Evolutionary conservation across 148 eudicot species (phyloP).

Genomic region (Chenopodium quinoa): DNA sequence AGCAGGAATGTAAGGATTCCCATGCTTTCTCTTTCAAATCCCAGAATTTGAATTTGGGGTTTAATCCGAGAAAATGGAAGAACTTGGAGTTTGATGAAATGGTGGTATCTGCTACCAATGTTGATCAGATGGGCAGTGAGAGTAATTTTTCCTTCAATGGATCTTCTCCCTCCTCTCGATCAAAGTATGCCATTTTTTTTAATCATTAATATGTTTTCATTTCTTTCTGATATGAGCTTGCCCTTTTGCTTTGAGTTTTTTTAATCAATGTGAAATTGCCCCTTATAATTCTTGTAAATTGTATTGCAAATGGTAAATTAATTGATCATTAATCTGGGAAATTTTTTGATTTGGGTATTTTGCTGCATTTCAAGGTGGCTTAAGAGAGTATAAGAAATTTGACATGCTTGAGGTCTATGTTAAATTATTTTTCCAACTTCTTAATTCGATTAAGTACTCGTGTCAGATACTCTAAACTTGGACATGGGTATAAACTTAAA

Average conservation of each 20-base stretch:
- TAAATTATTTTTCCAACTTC: not conserved
- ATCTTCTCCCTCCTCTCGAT: slow-evolving; percentile 22
- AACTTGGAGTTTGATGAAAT: slow-evolving; percentile 21
- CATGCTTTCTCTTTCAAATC: slow-evolving; percentile 13
- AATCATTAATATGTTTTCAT: too few species aligned
- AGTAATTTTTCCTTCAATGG: slow-evolving; percentile 17
- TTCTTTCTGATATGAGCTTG: too few species aligned
- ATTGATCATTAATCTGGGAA: not conserved
- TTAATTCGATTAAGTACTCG: not conserved
- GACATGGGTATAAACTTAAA: not conserved
- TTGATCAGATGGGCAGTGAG: slow-evolving; percentile 24
- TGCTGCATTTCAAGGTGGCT: not conserved
- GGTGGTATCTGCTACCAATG: slow-evolving; percentile 37
- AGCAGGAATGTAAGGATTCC: slow-evolving; percentile 5
- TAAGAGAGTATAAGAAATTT: not conserved
- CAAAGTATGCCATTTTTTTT: slow-evolving; percentile 27
- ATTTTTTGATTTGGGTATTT: not conserved
- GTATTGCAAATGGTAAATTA: not conserved
- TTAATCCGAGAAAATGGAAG: slow-evolving; percentile 18
- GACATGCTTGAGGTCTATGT: not conserved
- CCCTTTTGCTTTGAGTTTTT: not conserved
- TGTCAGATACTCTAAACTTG: not conserved
- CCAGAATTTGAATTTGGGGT: not conserved
- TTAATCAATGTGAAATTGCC: not conserved
- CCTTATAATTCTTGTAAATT: not conserved